Evolutionary conservation across 202 grass and related monocot species (phyloP).

Genomic region (Hordeum pubiflorum): DNA sequence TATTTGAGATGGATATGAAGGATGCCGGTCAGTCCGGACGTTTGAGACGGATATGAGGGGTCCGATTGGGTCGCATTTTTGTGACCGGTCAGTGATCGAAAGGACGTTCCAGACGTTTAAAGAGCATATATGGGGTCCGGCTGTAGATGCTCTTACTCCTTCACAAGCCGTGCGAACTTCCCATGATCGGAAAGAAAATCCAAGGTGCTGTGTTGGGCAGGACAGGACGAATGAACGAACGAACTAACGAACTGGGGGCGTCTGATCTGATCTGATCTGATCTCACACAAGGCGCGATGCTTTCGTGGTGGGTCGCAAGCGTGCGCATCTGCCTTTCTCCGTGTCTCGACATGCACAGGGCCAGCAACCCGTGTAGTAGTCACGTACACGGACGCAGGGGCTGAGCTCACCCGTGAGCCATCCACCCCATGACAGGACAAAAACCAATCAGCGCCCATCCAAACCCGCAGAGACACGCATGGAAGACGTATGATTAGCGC

Average conservation of each 20-base stretch:
- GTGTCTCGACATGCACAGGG: background rate
- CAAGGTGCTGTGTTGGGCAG: too few relatives aligned
- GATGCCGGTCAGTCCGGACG: too few relatives aligned
- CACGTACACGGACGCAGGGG: background rate
- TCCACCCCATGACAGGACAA: background rate
- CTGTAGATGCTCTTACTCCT: too few relatives aligned
- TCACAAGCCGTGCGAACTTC: too few relatives aligned
- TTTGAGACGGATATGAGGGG: too few relatives aligned
- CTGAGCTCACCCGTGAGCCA: slow-evolving; percentile 15
- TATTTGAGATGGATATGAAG: too few relatives aligned
- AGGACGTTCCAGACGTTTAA: too few relatives aligned
- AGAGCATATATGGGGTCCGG: too few relatives aligned
- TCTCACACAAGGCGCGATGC: background rate
- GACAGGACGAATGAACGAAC: too few relatives aligned
- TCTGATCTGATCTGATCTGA: too few relatives aligned
- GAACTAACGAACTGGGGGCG: background rate
- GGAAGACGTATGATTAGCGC: background rate
- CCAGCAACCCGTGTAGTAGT: slow-evolving; percentile 9
- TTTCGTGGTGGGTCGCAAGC: background rate
- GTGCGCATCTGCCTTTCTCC: background rate
- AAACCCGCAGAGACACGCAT: background rate
- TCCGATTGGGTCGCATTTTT: too few relatives aligned
- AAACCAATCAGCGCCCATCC: background rate
- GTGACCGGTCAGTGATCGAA: too few relatives aligned
- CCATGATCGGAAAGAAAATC: background rate